Evolutionary conservation across 305 asterid genomes (phyloP).

Genomic region (Fraxinus albicans): DNA sequence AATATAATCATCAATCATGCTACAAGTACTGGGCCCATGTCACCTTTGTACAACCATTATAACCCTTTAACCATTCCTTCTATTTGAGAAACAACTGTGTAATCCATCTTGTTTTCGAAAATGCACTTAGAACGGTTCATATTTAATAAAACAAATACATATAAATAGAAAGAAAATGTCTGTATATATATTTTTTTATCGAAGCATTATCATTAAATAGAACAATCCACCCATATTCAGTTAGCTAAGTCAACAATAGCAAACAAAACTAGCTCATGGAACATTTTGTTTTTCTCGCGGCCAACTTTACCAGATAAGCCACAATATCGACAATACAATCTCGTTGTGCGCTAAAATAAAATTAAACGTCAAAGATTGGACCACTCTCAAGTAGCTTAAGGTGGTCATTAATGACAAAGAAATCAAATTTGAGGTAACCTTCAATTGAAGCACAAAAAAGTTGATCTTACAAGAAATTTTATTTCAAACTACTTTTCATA

Average conservation of each 20-base stretch:
- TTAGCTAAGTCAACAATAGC: neutral
- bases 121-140: neutral
- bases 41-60: too few relatives aligned
- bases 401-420: too few relatives aligned
- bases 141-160: too few relatives aligned
- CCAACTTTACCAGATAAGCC: neutral
- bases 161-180: neutral
- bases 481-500: neutral
- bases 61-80: too few relatives aligned
- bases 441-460: neutral
- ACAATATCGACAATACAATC: neutral
- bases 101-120: too few relatives aligned
- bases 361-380: too few relatives aligned
- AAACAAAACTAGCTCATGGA: too few relatives aligned
- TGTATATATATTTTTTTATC: too few relatives aligned
- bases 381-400: neutral
- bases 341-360: too few relatives aligned
- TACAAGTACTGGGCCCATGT: too few relatives aligned
- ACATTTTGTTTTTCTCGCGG: neutral
- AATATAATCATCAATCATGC: neutral
- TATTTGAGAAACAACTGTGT: neutral
- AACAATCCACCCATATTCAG: neutral
- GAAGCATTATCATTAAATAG: too few relatives aligned
- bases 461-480: neutral
- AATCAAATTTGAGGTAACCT: neutral